phyloP scores from a whole-genome alignment of 2,329 filamentous ascomycete species.

The Leptographium flavum region DNA sequence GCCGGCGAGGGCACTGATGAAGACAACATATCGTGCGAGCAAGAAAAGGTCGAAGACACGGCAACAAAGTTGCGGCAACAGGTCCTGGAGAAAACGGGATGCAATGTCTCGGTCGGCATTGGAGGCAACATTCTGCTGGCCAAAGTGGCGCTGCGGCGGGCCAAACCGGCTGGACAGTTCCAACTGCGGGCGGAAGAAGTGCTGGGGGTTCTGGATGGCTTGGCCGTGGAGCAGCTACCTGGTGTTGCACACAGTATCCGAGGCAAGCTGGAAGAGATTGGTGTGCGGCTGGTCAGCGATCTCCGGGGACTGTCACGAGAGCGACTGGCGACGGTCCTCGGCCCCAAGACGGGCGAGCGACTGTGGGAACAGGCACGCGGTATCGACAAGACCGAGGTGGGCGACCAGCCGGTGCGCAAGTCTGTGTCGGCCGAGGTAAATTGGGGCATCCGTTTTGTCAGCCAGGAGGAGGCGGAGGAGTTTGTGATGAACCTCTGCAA shows the following conservation, averaged over 20 bases:
- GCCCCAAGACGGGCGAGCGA: slow-evolving; percentile 85
- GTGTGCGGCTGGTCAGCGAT: slow-evolving; percentile 70
- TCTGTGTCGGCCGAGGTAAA: slow-evolving; percentile 96
- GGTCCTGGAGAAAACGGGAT: slow-evolving; percentile 63
- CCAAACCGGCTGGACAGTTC: slow-evolving; percentile 87
- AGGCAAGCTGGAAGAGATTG: slow-evolving; percentile 75
- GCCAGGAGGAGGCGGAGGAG: slow-evolving; percentile 81
- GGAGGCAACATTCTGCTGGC: slow-evolving; percentile 82
- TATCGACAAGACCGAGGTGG: slow-evolving; percentile 74
- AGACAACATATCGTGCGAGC: slow-evolving; percentile 55
- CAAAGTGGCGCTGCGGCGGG: slow-evolving; percentile 78
- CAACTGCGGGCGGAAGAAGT: slow-evolving; percentile 74
- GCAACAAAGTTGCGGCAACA: slow-evolving; percentile 50
- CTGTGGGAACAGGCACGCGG: slow-evolving; percentile 83
- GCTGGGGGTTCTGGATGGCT: slow-evolving; percentile 58
- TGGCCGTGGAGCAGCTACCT: slow-evolving; percentile 70
- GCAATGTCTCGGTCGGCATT: slow-evolving; percentile 84
- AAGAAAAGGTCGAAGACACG: slow-evolving; percentile 62
- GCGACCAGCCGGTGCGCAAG: slow-evolving; percentile 72
- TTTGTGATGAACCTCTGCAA: slow-evolving; percentile 76
- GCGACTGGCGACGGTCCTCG: slow-evolving; percentile 55
- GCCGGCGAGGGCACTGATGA: slow-evolving; percentile 42
- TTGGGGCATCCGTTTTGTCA: slow-evolving; percentile 94
- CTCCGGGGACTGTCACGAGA: slow-evolving; percentile 66
- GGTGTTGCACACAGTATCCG: slow-evolving; percentile 87